Percentiles rank a stretch among this genome's conserved stretches.
These are phyloP conservation scores for Plasmodium fragile DNA, from an alignment of 169 alveolate genomes.

Conservation along the genomic window DNA sequence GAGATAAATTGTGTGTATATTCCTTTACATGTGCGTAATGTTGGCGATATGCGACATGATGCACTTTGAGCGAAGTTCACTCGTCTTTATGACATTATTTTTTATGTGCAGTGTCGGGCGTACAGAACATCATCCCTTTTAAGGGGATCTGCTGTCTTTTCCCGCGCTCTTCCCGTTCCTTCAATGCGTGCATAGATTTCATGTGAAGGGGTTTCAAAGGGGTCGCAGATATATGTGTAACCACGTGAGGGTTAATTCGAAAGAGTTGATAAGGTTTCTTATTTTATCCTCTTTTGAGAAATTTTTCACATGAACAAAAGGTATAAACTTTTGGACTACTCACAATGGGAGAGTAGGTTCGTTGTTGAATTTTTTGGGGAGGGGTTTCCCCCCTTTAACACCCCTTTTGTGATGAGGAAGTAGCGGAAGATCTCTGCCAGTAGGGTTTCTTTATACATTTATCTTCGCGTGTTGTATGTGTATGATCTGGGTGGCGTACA, in stretches of 20 bases:
- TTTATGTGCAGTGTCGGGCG: not conserved
- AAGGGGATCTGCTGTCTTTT: not conserved
- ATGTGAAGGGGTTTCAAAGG: not conserved
- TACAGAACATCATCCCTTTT: not conserved
- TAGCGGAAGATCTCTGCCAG: not conserved
- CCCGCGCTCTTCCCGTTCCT: not conserved
- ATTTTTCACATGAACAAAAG: not conserved
- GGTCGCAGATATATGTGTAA: not conserved
- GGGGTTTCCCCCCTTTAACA: not conserved
- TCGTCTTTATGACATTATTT: not conserved
- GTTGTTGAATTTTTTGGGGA: not conserved
- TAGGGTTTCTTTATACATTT: not conserved
- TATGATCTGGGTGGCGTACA: not conserved
- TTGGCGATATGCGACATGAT: not conserved
- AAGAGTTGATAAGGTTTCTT: not conserved
- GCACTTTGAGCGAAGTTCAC: not conserved
- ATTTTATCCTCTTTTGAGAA: not conserved
- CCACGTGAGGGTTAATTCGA: not conserved
- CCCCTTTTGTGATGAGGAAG: not conserved
- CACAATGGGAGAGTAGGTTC: not conserved
- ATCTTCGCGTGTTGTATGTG: not conserved
- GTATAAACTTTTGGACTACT: not conserved
- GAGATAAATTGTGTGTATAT: not conserved
- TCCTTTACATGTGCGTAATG: not conserved
- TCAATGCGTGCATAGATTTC: not conserved